Evolutionary conservation across 441 rosid genomes (phyloP), one percentile per base, ranked within the genome.

Genomic region (Populus tomentosa): DNA sequence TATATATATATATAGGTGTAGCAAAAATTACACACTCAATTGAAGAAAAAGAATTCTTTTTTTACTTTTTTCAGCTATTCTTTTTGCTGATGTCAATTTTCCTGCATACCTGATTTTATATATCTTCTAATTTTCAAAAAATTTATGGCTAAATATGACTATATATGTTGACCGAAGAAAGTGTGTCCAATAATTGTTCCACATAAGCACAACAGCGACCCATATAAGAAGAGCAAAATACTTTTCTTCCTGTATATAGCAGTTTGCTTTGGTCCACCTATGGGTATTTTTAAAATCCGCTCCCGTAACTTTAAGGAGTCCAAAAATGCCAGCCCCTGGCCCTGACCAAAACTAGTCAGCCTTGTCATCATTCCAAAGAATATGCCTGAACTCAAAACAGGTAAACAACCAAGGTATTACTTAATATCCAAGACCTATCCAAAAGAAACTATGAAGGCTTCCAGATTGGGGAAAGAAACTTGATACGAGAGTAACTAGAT

Each of bases 401-500:
- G 38, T 28, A 24, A 67, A 11, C 8, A 30, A 11, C 16, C 69
- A 71, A n/a, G 74, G 77, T 10, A 78, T 78, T 53, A 16, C 84
- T 78, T 82, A 1, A 30, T 28, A 16, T 32, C 16, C 24, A 75
- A 67, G 77, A 46, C 20, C 23, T n/a, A 6, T n/a, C 21, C 63
- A 8, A 30, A 66, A 24, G 30, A 67, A 63, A 16, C 2, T 5
- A 18, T 33, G 28, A 67, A 63, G 21, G 24, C 10, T 6, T 53
- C 35, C 18, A 32, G 16, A 10, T 6, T 5, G 63, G 16, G n/a
- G 13, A 74, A 38, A 28, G 20, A 3, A 56, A 63, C 70, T 64
- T 64, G 40, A 20, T 24, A 14, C 26, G 59, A 14, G 3, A 1
- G 32, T 23, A 35, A 56, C 23, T 20, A 8, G 56, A 14, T 46